Percentiles rank a stretch among this genome's conserved stretches.
Evolutionary conservation across 345 rosid species (phyloP).

Genomic region (Excoecaria agallocha): DNA sequence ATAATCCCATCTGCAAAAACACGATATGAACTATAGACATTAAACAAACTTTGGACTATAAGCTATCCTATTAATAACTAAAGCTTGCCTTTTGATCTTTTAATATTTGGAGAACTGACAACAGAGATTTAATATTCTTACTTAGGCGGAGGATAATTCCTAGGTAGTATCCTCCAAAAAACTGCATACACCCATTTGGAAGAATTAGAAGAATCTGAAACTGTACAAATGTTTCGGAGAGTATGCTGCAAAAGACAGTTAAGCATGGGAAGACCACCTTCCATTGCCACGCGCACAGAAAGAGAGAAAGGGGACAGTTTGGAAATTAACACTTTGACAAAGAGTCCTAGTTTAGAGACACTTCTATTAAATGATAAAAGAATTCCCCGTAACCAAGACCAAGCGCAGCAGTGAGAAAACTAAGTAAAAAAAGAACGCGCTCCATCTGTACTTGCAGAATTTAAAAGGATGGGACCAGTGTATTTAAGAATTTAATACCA

Average conservation of each 20-base stretch:
- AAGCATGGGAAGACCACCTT: constrained; percentile 60
- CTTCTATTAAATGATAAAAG: constrained; percentile 17
- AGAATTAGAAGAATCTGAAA: constrained; percentile 46
- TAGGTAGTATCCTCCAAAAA: constrained; percentile 75
- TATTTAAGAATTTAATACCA: constrained; percentile 5
- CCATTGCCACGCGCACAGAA: constrained; percentile 38
- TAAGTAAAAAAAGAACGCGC: constrained; percentile 21
- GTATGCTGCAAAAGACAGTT: constrained; percentile 66
- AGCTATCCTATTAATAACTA: neutral
- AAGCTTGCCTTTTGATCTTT: neutral
- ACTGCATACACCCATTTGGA: constrained; percentile 78
- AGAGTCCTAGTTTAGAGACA: constrained; percentile 19
- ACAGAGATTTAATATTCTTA: constrained; percentile 23
- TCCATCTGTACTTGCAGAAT: constrained; percentile 15
- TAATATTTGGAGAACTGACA: constrained; percentile 2
- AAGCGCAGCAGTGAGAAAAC: constrained; percentile 17
- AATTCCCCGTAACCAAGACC: constrained; percentile 18
- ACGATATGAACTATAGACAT: constrained; percentile 17
- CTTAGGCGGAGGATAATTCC: constrained; percentile 81
- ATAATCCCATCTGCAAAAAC: constrained; percentile 67
- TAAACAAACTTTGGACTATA: neutral
- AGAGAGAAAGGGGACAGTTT: constrained; percentile 3
- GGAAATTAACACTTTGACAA: constrained; percentile 16
- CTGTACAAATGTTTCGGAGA: constrained; percentile 47
- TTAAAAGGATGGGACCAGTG: constrained; percentile 14